These are phyloP conservation scores for Debaryomycetaceae sp. DNA, from an alignment of 1,139 yeast species.

Conservation along the genomic window DNA sequence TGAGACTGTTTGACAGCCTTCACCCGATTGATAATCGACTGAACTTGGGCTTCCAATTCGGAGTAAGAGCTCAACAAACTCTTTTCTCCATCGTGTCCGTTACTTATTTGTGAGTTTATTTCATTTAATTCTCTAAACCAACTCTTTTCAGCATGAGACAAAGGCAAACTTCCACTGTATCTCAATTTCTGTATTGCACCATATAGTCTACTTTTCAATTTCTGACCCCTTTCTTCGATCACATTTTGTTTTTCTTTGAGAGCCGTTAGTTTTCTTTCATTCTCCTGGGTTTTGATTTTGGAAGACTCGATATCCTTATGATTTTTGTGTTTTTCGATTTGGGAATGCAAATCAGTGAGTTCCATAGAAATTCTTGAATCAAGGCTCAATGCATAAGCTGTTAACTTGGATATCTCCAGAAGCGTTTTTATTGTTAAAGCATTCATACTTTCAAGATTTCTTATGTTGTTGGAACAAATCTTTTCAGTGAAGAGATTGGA, in stretches of 20 bases:
- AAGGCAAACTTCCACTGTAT: conserved; percentile 23
- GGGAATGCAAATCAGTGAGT: conserved; percentile 21
- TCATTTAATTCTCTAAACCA: conserved; percentile 40
- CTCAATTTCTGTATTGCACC: conserved; percentile 19
- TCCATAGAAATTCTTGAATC: conserved; percentile 20
- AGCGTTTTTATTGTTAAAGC: conserved; percentile 17
- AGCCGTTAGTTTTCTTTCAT: conserved; percentile 12
- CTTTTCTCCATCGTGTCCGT: conserved; percentile 1
- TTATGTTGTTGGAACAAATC: conserved; percentile 4
- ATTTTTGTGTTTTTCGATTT: conserved; percentile 16
- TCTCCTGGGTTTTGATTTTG: conserved; percentile 4
- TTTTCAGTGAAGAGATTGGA: background rate
- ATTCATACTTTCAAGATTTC: conserved; percentile 16
- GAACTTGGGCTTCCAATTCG: conserved; percentile 16
- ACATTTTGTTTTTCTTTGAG: conserved; percentile 19
- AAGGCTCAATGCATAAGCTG: conserved; percentile 21
- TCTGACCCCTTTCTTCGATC: conserved; percentile 18
- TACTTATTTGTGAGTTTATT: conserved; percentile 13
- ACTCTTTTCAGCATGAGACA: conserved; percentile 31
- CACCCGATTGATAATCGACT: conserved; percentile 7
- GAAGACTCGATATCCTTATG: conserved; percentile 5
- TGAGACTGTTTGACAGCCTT: background rate
- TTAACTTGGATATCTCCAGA: conserved; percentile 15
- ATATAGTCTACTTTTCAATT: conserved; percentile 22
- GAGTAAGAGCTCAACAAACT: background rate